Conservation (phyloP, 2,329 filamentous ascomycete species). For the Diaporthe eres region DNA sequence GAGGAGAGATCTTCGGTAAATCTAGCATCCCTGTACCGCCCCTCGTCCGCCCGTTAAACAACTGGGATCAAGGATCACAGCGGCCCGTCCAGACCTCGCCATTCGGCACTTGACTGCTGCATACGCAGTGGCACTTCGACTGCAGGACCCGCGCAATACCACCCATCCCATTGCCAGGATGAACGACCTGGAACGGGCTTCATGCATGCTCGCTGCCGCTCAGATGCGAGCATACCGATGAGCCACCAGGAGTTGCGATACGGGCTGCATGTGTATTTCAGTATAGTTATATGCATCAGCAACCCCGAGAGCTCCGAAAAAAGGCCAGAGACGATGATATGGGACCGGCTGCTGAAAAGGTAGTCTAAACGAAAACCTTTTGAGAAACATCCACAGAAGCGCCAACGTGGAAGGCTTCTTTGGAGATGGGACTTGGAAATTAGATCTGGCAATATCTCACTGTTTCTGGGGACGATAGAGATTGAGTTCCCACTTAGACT, state of each 20-base stretch:
- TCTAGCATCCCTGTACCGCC: background rate
- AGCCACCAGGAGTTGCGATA: too few species aligned
- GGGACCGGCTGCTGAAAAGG: background rate
- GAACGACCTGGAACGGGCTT: background rate
- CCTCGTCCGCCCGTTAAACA: background rate
- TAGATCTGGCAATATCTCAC: background rate
- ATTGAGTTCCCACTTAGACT: background rate
- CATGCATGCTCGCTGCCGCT: background rate
- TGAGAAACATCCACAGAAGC: background rate
- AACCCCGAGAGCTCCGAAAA: background rate
- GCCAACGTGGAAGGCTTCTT: background rate
- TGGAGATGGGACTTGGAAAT: background rate
- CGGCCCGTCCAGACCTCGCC: background rate
- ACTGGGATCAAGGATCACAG: background rate
- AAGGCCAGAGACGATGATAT: background rate
- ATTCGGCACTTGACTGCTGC: background rate
- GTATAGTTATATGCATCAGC: background rate
- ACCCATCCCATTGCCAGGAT: background rate
- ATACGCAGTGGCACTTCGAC: background rate
- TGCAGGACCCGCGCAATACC: background rate
- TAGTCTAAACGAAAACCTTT: background rate
- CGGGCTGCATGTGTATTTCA: background rate
- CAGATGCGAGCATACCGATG: background rate
- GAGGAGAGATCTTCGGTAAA: constrained; percentile 6
- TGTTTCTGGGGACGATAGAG: background rate